Conservation (phyloP, 176 grass and related monocot genomes). For the Carex parvula region DNA sequence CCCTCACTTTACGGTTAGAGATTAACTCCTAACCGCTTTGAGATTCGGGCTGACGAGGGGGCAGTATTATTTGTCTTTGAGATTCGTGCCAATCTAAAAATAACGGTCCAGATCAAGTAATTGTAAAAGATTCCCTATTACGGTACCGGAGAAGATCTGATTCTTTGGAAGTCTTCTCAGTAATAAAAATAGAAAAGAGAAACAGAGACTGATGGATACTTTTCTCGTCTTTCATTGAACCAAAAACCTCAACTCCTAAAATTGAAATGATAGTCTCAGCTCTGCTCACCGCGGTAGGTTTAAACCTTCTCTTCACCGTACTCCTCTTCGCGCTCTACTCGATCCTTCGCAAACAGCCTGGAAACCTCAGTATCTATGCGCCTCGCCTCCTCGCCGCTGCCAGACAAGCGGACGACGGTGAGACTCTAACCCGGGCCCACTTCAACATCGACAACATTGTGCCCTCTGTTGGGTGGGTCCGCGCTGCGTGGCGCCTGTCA, state of each 20-base stretch:
- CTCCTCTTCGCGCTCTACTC: constrained; percentile 62
- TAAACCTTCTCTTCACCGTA: constrained; percentile 71
- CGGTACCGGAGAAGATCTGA: too few relatives aligned
- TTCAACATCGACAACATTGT: constrained; percentile 39
- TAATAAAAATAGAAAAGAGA: background rate
- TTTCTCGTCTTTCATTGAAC: constrained; percentile 9
- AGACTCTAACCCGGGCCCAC: background rate
- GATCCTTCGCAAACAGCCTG: constrained; percentile 55
- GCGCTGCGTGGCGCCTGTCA: constrained; percentile 48
- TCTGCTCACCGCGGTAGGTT: constrained; percentile 75
- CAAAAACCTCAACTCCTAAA: background rate
- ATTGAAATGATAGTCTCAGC: constrained; percentile 76
- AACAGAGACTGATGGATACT: background rate
- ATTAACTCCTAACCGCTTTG: too few relatives aligned
- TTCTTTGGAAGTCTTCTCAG: background rate
- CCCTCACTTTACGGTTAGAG: too few relatives aligned
- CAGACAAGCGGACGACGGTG: background rate
- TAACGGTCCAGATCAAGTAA: too few relatives aligned
- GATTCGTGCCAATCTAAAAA: too few relatives aligned
- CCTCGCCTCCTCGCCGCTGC: constrained; percentile 51
- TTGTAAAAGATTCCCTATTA: too few relatives aligned
- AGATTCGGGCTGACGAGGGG: too few relatives aligned
- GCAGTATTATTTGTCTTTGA: too few relatives aligned
- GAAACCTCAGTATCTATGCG: constrained; percentile 52
- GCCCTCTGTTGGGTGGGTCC: constrained; percentile 52